phyloP scores from a whole-genome alignment of 139 green algal species.

The Chlamydomonas applanata region DNA sequence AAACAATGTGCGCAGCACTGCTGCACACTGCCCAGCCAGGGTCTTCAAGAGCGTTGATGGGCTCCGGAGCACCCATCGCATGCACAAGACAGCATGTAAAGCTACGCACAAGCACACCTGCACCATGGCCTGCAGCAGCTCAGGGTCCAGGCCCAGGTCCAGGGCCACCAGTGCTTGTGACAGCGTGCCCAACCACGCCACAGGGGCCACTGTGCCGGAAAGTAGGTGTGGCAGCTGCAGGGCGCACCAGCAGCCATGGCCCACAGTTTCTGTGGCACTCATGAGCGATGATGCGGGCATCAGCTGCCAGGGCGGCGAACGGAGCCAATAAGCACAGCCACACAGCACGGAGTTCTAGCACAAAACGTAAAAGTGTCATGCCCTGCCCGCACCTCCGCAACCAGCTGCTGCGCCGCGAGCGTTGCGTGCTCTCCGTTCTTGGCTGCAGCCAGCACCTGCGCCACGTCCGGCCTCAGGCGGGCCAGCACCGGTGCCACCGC shows the following conservation, averaged over 20 bases:
- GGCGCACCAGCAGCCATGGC: neutral
- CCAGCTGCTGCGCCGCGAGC: constrained; percentile 18
- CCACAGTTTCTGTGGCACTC: too few species aligned
- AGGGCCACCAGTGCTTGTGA: constrained; percentile 27
- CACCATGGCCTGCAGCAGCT: constrained; percentile 27
- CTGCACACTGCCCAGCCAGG: too few species aligned
- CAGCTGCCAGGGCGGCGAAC: too few species aligned
- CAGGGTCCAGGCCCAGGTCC: constrained; percentile 22
- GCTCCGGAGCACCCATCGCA: too few species aligned
- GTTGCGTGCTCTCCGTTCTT: constrained; percentile 22
- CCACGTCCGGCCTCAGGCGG: constrained; percentile 31
- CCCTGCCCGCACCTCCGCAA: constrained; percentile 16
- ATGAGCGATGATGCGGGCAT: too few species aligned
- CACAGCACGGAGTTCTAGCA: too few species aligned
- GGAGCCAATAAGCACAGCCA: too few species aligned
- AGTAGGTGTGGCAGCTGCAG: constrained; percentile 23
- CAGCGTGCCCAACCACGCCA: constrained; percentile 1
- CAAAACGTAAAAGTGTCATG: too few species aligned
- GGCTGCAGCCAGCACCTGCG: constrained; percentile 17
- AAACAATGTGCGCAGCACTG: too few species aligned
- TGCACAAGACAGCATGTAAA: too few species aligned
- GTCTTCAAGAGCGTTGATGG: too few species aligned
- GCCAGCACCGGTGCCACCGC: constrained; percentile 20
- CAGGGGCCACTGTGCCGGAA: neutral
- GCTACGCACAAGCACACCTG: too few species aligned